Evolutionary conservation across 495 filamentous ascomycete genomes (phyloP).

Genomic region (Alectoria sarmentosa): DNA sequence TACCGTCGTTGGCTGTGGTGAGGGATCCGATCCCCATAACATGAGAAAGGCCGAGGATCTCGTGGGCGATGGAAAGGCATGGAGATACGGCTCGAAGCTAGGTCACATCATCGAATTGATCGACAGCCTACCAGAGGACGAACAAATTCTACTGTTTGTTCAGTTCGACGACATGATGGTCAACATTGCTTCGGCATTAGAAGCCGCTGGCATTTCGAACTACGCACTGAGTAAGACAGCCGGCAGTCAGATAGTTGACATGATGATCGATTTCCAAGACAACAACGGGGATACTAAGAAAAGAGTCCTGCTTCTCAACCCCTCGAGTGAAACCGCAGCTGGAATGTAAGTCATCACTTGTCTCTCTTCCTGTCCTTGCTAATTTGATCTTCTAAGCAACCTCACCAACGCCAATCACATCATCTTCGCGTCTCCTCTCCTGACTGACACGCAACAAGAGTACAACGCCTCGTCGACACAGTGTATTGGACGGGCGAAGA

Average conservation of each 20-base stretch:
- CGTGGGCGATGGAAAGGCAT: neutral
- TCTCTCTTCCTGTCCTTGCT: neutral
- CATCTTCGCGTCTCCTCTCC: constrained; percentile 61
- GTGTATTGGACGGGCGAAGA: constrained; percentile 60
- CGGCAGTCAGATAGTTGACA: constrained; percentile 25
- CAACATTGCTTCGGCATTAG: constrained; percentile 31
- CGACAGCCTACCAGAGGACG: constrained; percentile 34
- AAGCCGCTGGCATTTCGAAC: constrained; percentile 30
- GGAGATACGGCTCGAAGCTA: constrained; percentile 38
- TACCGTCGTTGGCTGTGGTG: neutral
- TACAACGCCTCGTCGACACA: constrained; percentile 60
- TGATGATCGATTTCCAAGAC: constrained; percentile 41
- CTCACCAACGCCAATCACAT: constrained; percentile 41
- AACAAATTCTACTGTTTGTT: constrained; percentile 47
- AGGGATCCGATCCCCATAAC: neutral
- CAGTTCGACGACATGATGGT: constrained; percentile 42
- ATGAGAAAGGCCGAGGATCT: neutral
- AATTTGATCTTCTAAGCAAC: neutral
- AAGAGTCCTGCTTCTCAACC: constrained; percentile 59
- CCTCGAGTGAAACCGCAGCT: constrained; percentile 56
- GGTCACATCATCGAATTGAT: constrained; percentile 42
- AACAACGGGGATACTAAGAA: constrained; percentile 24
- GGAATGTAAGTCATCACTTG: constrained; percentile 50
- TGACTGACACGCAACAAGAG: constrained; percentile 46
- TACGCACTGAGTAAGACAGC: constrained; percentile 29